Evolutionary conservation across 768 basidiomycete genomes (phyloP), one percentile per base, ranked within the genome.

Genomic region (Tylopilus vinaceipallidus): DNA sequence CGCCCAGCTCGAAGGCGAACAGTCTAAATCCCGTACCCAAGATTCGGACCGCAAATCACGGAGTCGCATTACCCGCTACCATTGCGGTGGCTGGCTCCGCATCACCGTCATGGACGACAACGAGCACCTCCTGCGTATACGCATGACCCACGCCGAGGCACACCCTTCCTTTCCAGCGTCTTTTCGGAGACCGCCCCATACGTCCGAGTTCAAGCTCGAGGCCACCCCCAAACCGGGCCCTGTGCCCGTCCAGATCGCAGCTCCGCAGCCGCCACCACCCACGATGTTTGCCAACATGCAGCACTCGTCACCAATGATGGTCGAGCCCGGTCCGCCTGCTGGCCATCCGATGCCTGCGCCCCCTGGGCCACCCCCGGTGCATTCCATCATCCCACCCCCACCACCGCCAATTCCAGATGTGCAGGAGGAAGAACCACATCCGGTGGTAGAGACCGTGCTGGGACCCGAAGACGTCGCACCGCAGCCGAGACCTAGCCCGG

Each of bases 61-160:
- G 16, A 64, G 61, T 48, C 65, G 68, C 38, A 68, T 68, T 50
- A 66, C 62, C 2, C 66, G 66, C 30, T 68, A 66, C 22, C 68
- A 70, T 32, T 68, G 66, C 27, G 66, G 68, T 2, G 66, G 66
- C 16, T 68, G 66, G 66, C 58, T 68, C 20, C 66, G 68, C 19
- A 70, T 68, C 52, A 68, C 66, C 24, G 69, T 70, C 49, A 66
- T 68, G 68, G 68, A 68, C 19, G 68, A 68, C 45, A 68, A 70
- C 37, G 66, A 68, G 37, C 59, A 58, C 24, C 66, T 70, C 23
- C 47, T 68, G 27, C 66, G 66, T 24, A 70, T 68, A 58, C 66
- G 66, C 45, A 68, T 68, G 68, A 70, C 66, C 0, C 66, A 68
- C 33, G 64, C 68, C 17, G 68, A 68, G 33, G 66, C 68, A 0